phyloP scores from a whole-genome alignment of 352 stramenopile species.

The Phytophthora hybrid region DNA sequence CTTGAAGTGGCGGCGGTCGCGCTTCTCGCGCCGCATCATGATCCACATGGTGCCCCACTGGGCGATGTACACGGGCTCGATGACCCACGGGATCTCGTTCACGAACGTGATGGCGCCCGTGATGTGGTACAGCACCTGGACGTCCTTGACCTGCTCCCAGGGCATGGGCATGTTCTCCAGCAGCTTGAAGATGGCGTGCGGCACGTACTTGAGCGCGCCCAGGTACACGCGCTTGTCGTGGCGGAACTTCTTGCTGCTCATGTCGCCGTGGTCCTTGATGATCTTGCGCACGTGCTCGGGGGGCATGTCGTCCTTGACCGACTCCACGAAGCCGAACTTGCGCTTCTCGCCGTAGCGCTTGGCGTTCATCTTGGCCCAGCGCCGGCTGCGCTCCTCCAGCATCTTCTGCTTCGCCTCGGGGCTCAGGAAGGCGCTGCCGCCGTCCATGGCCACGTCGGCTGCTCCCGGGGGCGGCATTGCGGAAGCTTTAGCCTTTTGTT shows the following conservation, averaged over 20 bases:
- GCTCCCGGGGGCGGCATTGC: conserved; percentile 38
- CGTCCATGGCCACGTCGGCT: conserved; percentile 16
- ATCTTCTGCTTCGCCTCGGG: conserved; percentile 69
- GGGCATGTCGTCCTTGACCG: conserved; percentile 92
- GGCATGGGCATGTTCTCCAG: conserved; percentile 99
- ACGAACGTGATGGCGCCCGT: conserved; percentile 99
- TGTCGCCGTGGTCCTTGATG: conserved; percentile 99
- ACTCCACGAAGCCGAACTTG: conserved; percentile 95
- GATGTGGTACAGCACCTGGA: conserved; percentile 99
- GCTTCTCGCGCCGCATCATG: conserved; percentile 99
- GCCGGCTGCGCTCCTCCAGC: conserved; percentile 83
- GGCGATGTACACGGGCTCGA: conserved; percentile 99
- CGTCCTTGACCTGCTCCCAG: conserved; percentile 99
- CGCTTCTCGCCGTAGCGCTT: conserved; percentile 96
- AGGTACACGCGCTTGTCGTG: conserved; percentile 99
- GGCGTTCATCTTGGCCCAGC: conserved; percentile 91
- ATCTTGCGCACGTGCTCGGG: conserved; percentile 99
- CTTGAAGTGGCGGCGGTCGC: conserved; percentile 99
- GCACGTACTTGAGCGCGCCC: conserved; percentile 99
- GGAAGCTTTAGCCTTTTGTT: conserved; percentile 25
- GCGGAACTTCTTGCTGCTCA: conserved; percentile 99
- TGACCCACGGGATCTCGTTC: conserved; percentile 99
- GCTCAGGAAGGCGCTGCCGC: conserved; percentile 26
- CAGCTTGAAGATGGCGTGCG: conserved; percentile 99
- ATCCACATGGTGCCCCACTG: conserved; percentile 99